Evolutionary conservation across 345 rosid species (phyloP).

Genomic region (Acer yangbiense): DNA sequence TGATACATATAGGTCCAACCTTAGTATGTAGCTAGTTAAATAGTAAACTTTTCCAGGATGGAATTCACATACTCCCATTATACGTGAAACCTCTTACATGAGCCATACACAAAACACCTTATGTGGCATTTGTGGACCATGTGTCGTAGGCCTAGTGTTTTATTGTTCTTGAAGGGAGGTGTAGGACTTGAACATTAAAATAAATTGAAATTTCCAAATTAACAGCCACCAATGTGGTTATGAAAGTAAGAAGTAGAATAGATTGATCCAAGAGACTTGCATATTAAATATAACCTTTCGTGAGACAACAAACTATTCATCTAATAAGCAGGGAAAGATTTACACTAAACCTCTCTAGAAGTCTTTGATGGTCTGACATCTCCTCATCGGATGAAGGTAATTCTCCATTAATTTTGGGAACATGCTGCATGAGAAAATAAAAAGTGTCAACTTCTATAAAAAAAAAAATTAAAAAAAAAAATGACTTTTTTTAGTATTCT

Average conservation of each 20-base stretch:
- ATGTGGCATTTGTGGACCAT: background rate
- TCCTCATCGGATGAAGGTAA: conserved; percentile 62
- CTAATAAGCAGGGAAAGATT: background rate
- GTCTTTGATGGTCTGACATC: conserved; percentile 67
- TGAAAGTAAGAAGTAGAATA: background rate
- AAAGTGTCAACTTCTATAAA: background rate
- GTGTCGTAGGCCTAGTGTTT: background rate
- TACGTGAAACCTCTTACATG: background rate
- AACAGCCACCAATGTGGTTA: background rate
- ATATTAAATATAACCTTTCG: background rate
- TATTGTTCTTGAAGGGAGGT: background rate
- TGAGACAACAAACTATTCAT: background rate
- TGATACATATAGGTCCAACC: background rate
- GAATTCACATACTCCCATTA: background rate
- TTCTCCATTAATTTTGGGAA: conserved; percentile 67
- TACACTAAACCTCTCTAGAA: conserved; percentile 51
- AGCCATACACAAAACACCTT: background rate
- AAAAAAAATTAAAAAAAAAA: background rate
- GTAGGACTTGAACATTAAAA: background rate
- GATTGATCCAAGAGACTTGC: background rate
- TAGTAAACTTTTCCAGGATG: background rate
- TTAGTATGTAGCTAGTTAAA: background rate
- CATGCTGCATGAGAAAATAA: conserved; percentile 44
- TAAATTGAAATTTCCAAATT: background rate
- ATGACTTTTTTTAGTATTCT: background rate